Percentiles rank a stretch among this genome's conserved stretches.
Evolutionary conservation across 2,329 filamentous ascomycete genomes (phyloP).

Genomic region (Fusarium circinatum): DNA sequence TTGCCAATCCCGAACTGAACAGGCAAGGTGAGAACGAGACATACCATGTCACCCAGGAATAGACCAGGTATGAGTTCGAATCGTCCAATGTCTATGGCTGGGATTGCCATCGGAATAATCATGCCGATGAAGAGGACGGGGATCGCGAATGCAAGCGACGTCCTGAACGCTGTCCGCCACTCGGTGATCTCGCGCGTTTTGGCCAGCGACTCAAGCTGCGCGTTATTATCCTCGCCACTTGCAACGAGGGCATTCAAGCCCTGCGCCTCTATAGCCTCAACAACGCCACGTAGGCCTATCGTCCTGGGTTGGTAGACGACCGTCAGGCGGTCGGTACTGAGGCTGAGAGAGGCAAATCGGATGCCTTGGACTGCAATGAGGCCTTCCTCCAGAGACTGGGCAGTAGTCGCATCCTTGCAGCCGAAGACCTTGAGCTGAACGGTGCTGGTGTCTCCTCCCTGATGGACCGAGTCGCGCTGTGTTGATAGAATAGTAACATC

Average conservation of each 20-base stretch:
- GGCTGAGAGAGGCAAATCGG: constrained; percentile 75
- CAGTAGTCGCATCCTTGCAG: not conserved
- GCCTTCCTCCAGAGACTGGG: constrained; percentile 72
- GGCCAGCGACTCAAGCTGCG: constrained; percentile 92
- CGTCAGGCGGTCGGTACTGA: constrained; percentile 76
- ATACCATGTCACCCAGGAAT: constrained; percentile 88
- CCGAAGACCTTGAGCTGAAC: constrained; percentile 58
- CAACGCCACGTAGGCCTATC: constrained; percentile 82
- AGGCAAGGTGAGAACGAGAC: constrained; percentile 84
- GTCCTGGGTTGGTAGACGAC: constrained; percentile 77
- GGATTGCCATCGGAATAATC: constrained; percentile 88
- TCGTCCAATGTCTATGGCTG: constrained; percentile 79
- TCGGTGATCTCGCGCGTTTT: constrained; percentile 97
- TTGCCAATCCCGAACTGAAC: constrained; percentile 97
- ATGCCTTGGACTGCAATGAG: constrained; percentile 76
- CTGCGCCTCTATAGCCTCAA: constrained; percentile 81
- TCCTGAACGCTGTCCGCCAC: constrained; percentile 84
- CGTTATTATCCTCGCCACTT: constrained; percentile 94
- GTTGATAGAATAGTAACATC: constrained; percentile 73
- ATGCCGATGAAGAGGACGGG: constrained; percentile 94
- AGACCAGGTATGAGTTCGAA: constrained; percentile 76
- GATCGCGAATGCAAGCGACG: constrained; percentile 82
- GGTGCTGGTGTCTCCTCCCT: constrained; percentile 68
- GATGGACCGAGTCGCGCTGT: constrained; percentile 66
- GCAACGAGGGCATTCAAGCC: constrained; percentile 91